These are phyloP conservation scores for Globisporangium acanthophoron DNA, from an alignment of 352 stramenopile genomes.

Conservation along the genomic window DNA sequence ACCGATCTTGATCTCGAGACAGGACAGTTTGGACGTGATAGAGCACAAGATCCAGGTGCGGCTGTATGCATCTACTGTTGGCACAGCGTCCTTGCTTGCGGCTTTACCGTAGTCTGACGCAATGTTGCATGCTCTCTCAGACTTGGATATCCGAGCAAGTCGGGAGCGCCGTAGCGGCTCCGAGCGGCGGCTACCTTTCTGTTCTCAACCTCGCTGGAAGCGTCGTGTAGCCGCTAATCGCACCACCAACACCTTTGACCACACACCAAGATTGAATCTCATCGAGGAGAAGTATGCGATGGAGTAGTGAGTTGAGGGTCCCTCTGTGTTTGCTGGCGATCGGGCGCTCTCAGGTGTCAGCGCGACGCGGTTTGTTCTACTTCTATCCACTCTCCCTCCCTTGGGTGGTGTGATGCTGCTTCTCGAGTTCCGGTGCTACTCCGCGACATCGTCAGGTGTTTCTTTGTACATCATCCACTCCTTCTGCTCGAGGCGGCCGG, in stretches of 20 bases:
- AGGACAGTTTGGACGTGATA: constrained; percentile 47
- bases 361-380: neutral
- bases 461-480: constrained; percentile 78
- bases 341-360: neutral
- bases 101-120: neutral
- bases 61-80: neutral
- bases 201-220: constrained; percentile 35
- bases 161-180: constrained; percentile 21
- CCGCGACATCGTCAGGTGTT: constrained; percentile 12
- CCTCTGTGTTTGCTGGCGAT: neutral
- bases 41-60: constrained; percentile 49
- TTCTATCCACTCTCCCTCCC: neutral
- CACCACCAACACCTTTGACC: neutral
- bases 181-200: constrained; percentile 38
- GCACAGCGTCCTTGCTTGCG: neutral
- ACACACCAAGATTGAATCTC: neutral
- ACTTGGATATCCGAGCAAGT: constrained; percentile 45
- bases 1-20: constrained; percentile 39
- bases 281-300: neutral
- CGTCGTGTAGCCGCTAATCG: constrained; percentile 24
- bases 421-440: constrained; percentile 5
- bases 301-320: neutral
- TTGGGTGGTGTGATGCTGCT: neutral
- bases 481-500: constrained; percentile 51
- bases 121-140: constrained; percentile 9